These are phyloP conservation scores for Amanita pseudoporphyria DNA, from an alignment of 768 basidiomycete species.

Conservation along the genomic window DNA sequence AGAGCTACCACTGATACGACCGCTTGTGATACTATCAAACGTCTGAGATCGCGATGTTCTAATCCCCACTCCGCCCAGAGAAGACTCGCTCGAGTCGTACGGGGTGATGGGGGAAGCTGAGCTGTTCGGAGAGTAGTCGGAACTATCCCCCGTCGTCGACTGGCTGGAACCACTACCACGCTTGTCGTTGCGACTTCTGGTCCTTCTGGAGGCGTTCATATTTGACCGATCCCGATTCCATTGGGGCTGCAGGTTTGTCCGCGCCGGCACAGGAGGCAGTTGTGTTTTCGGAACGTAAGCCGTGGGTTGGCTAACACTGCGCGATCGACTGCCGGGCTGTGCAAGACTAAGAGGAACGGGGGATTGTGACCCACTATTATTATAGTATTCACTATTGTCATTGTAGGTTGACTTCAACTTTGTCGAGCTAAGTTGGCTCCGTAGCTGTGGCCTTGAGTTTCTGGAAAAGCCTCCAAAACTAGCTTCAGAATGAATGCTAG, in stretches of 20 bases:
- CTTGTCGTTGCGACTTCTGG: slow-evolving; percentile 34
- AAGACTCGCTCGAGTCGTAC: slow-evolving; percentile 84
- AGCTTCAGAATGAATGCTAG: slow-evolving; percentile 30
- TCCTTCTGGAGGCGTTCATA: background rate
- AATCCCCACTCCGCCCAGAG: slow-evolving; percentile 47
- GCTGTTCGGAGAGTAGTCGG: slow-evolving; percentile 78
- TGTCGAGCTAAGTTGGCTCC: slow-evolving; percentile 66
- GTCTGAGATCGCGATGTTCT: slow-evolving; percentile 46
- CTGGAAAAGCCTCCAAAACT: slow-evolving; percentile 25
- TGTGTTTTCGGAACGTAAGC: slow-evolving; percentile 51
- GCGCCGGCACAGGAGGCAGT: slow-evolving; percentile 47
- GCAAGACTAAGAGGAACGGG: slow-evolving; percentile 9
- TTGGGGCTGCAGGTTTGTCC: slow-evolving; percentile 18
- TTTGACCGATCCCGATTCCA: slow-evolving; percentile 30
- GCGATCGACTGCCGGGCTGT: slow-evolving; percentile 43
- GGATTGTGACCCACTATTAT: slow-evolving; percentile 24
- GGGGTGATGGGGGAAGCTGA: slow-evolving; percentile 85
- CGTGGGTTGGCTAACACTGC: slow-evolving; percentile 74
- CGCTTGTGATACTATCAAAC: slow-evolving; percentile 28
- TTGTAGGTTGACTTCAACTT: slow-evolving; percentile 48
- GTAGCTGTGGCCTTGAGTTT: slow-evolving; percentile 25
- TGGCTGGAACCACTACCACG: slow-evolving; percentile 81
- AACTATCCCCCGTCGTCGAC: slow-evolving; percentile 66
- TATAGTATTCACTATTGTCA: slow-evolving; percentile 25
- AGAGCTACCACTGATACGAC: slow-evolving; percentile 15